Conservation (phyloP, 2,329 filamentous ascomycete species). For the Fusarium sterilihyphosum region DNA sequence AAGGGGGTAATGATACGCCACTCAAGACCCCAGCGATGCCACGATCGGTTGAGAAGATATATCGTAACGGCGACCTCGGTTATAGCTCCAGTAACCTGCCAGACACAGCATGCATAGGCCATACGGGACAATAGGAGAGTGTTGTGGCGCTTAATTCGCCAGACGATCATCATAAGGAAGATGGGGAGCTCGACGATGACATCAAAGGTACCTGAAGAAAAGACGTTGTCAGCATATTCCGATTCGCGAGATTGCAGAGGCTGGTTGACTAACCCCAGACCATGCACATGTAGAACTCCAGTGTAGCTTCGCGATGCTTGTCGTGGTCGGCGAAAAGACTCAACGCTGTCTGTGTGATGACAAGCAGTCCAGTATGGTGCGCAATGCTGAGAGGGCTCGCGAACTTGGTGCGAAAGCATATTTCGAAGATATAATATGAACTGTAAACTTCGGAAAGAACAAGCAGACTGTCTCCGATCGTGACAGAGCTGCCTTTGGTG, state of each 20-base stretch:
- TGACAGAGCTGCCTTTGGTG: not conserved
- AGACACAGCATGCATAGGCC: slow-evolving; percentile 5
- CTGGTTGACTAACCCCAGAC: slow-evolving; percentile 6
- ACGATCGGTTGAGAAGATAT: slow-evolving; percentile 8
- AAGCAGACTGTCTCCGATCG: not conserved
- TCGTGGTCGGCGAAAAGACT: slow-evolving; percentile 1
- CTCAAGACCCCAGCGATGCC: not conserved
- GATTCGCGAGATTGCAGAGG: fast-evolving
- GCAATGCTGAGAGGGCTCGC: slow-evolving; percentile 15
- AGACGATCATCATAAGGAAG: slow-evolving; percentile 7
- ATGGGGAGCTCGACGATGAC: slow-evolving; percentile 15
- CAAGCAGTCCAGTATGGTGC: not conserved
- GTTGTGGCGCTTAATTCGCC: slow-evolving; percentile 3
- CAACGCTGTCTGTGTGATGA: not conserved
- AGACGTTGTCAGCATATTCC: not conserved
- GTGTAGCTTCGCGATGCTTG: slow-evolving; percentile 4
- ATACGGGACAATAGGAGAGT: not conserved
- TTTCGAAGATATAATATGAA: slow-evolving; percentile 13
- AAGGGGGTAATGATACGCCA: not conserved
- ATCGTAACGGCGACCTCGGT: not conserved
- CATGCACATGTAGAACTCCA: slow-evolving; percentile 26
- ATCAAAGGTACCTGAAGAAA: not conserved
- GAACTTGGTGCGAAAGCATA: slow-evolving; percentile 18
- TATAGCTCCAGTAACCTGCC: not conserved
- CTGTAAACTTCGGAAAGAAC: slow-evolving; percentile 8